Conservation (phyloP, 768 basidiomycete genomes). For the Tulasnella sp. region DNA sequence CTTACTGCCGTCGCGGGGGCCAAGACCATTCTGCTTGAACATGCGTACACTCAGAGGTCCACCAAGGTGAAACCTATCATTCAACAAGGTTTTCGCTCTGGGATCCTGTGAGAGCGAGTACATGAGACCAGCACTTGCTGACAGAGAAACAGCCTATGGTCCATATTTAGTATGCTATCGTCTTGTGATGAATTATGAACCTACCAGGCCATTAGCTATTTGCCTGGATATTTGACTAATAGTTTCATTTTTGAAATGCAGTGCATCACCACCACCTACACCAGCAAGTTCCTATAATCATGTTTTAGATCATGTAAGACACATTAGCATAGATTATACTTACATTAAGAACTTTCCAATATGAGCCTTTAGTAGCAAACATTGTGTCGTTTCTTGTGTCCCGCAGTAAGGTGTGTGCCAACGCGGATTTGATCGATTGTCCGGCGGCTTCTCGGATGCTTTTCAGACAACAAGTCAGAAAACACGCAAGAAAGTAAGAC, state of each 20-base stretch:
- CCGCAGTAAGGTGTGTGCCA: slow-evolving; percentile 61
- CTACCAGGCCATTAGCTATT: slow-evolving; percentile 45
- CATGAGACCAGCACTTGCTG: slow-evolving; percentile 58
- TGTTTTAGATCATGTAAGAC: too few species aligned
- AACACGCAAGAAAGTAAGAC: not conserved
- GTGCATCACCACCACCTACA: slow-evolving; percentile 65
- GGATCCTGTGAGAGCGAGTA: slow-evolving; percentile 36
- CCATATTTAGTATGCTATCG: slow-evolving; percentile 5
- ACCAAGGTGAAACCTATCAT: slow-evolving; percentile 86
- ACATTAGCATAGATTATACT: slow-evolving; percentile 11
- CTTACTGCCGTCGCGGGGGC: slow-evolving; percentile 61
- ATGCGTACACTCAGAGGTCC: slow-evolving; percentile 76
- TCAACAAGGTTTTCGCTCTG: slow-evolving; percentile 34
- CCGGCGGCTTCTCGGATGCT: slow-evolving; percentile 82
- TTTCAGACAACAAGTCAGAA: slow-evolving; percentile 7
- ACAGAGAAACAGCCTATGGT: slow-evolving; percentile 58
- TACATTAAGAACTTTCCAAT: slow-evolving; percentile 42
- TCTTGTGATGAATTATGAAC: slow-evolving; percentile 20
- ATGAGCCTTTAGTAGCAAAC: slow-evolving; percentile 47
- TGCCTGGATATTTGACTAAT: slow-evolving; percentile 51
- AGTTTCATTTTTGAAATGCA: slow-evolving; percentile 59
- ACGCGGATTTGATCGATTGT: slow-evolving; percentile 62
- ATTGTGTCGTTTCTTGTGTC: slow-evolving; percentile 67
- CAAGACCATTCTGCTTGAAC: slow-evolving; percentile 64
- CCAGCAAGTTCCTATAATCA: slow-evolving; percentile 46